Base-by-base conservation (phyloP, 2,329 filamentous ascomycete genomes). In the Fusarium nodosum region DNA sequence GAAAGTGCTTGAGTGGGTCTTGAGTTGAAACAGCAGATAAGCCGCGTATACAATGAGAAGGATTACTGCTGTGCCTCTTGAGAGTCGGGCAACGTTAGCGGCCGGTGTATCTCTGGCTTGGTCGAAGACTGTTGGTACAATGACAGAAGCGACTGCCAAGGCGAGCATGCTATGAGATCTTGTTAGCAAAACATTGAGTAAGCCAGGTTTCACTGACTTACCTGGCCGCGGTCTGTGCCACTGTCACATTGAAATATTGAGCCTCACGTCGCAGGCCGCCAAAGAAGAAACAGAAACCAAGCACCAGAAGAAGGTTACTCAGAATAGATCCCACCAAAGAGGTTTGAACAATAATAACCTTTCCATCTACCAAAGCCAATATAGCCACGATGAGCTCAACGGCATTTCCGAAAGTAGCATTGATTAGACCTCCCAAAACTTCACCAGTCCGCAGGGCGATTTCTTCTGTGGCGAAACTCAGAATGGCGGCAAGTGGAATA, bases 271-370 rank as follows among this genome's bases (percentile, higher is more conserved):
- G 90, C 72, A 97, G 78, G 6, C 93, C 93, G 51, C 93, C 94
- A 64, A 93, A 91, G 82, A 97, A 96, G 84, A 97, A 97, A 77
- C 91, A 96, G 89, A 94, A 97, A 58, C 93, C 94, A 84, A 97
- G 83, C 53, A 97, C 93, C 16, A 97, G 87, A 5, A 97, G 86
- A 61, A 98, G 80, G 77, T 97, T 97, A 42, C 94, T 97, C 24
- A 97, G 84, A 78, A 97, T 97, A 79, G 91, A 94, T 58, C 94
- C 94, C 66, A 97, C 93, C 30, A 98, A 84, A 0, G 94, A 97
- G 0, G 94, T 97, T 79, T 97, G 93, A 9, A 97, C 94, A 64
- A 98, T 97, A 34, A 91, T 82, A 26, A 97, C 88, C 79, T 97
- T 88, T 53, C 86, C 78, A 63, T 97, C 87, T 30, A 87, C 82